Evolutionary conservation across 2,329 filamentous ascomycete species (phyloP).

Genomic region (Colletotrichum trifolii): DNA sequence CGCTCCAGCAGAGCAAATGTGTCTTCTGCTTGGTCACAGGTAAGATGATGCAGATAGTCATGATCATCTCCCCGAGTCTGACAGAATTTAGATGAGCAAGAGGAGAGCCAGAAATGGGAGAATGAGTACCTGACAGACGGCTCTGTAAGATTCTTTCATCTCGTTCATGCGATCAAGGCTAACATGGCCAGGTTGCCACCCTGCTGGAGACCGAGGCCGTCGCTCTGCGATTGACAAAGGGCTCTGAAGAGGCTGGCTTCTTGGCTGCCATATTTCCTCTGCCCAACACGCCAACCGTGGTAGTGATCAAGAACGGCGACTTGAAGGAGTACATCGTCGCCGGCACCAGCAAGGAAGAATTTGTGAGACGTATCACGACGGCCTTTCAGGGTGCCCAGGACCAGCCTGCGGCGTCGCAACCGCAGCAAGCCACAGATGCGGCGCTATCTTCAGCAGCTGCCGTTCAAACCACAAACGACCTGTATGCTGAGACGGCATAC

Average conservation of each 20-base stretch:
- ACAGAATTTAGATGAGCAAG: constrained; percentile 67
- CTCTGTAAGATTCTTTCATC: constrained; percentile 54
- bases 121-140: constrained; percentile 71
- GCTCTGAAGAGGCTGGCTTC: constrained; percentile 84
- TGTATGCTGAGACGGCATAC: constrained; percentile 12
- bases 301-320: constrained; percentile 83
- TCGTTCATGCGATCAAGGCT: background rate
- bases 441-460: constrained; percentile 1
- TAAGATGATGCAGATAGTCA: constrained; percentile 48
- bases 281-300: constrained; percentile 79
- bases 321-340: constrained; percentile 80
- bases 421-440: background rate
- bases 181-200: constrained; percentile 15
- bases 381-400: constrained; percentile 40
- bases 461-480: constrained; percentile 3
- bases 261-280: constrained; percentile 85
- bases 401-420: constrained; percentile 4
- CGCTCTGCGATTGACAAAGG: constrained; percentile 75
- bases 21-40: constrained; percentile 88
- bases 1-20: constrained; percentile 79
- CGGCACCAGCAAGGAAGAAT: constrained; percentile 73
- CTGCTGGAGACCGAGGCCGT: constrained; percentile 63
- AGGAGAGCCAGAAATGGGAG: constrained; percentile 80
- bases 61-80: background rate
- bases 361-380: constrained; percentile 65